Base-by-base conservation (phyloP, 306 rosid genomes). In the Lupinus albus region DNA sequence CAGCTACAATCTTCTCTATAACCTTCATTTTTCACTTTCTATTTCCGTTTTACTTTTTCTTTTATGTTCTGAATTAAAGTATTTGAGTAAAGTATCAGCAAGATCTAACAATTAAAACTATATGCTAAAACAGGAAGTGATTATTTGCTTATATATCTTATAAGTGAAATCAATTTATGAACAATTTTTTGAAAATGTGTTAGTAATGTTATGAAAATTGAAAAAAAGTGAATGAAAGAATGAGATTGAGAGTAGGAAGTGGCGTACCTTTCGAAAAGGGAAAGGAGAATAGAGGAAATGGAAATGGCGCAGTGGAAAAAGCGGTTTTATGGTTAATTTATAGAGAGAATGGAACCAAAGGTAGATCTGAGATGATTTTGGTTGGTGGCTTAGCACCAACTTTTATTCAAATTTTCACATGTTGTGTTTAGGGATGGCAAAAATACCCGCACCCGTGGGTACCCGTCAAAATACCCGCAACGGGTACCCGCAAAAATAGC, bases 1-100 rank as follows among this genome's bases (percentile, higher is more conserved):
- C 69, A 0, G 84, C 86, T 42, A 32, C 64, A 81, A 94, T 94
- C 84, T 86, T 94, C 32, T 94, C 97, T 35, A 94, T 81, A 1
- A 94, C 83, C 91, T 90, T 94, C 97, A 89, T 89, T 20, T 20
- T 11, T 42, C 47, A 39, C 45, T 9, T 39, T 9, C 3, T 2
- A 0, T 11, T 10, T 57, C 28, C 8, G 39, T 18, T 11, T 11
- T 41, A 0, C n/a, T 55, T 38, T 49, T 51, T 65, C 4, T 25
- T 25, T n/a, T n/a, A n/a, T n/a, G n/a, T n/a, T 48, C 71, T 79
- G 65, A 18, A 67, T 44, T 41, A 72, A 60, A 20, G 3, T 3
- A 76, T 21, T 52, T 1, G 28, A 68, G 36, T 39, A 54, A 4
- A 71, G 15, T 13, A 63, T 64, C 61, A 49, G 51, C 39, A 49